Evolutionary conservation across 1,284 basidiomycete genomes (phyloP), one percentile per base, ranked within the genome.

Genomic region (Sanghuangporus weigelae): DNA sequence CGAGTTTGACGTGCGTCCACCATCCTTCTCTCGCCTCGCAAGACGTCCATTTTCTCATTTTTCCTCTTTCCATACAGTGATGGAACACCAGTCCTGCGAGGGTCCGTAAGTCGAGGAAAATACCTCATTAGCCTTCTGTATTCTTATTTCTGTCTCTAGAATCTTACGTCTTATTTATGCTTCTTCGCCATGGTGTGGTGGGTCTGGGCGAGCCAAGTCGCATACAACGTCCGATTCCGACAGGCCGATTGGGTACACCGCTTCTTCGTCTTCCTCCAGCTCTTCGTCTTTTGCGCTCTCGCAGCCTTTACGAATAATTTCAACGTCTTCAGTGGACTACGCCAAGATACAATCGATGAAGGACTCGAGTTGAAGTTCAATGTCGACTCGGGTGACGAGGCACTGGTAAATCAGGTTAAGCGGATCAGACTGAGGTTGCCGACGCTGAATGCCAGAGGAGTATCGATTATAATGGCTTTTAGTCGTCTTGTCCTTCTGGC

Each of bases 141-240:
- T 14, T 11, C 35, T 19, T 10, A 11, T 7, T 49, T 26, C 21
- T 23, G 21, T 23, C 5, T 6, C 38, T n/a, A 67, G 66, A 63
- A 55, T n/a, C 62, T 59, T 8, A 35, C 63, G 14, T 65, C 63
- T 14, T 66, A 68, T 36, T 55, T 63, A 7, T 53, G 40, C 39
- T 67, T 67, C 57, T 65, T 68, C 44, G 68, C 66, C 2, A 56
- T 68, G 48, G 66, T 68, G 6, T 68, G 67, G 67, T 68, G 67
- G 67, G 59, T 67, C 19, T 68, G 67, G 67, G 67, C 67, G 16
- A 65, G 62, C 36, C 67, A 67, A 48, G 67, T 61, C 21, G 64
- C 64, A 12, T 65, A 65, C 50, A 65, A 65, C 50, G 64, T 65
- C 4, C 64, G 64, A 38, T 67, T 67, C 53, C 59, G 67, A 16